phyloP scores from a whole-genome alignment of 352 stramenopile genomes.

The Pythium oligandrum region DNA sequence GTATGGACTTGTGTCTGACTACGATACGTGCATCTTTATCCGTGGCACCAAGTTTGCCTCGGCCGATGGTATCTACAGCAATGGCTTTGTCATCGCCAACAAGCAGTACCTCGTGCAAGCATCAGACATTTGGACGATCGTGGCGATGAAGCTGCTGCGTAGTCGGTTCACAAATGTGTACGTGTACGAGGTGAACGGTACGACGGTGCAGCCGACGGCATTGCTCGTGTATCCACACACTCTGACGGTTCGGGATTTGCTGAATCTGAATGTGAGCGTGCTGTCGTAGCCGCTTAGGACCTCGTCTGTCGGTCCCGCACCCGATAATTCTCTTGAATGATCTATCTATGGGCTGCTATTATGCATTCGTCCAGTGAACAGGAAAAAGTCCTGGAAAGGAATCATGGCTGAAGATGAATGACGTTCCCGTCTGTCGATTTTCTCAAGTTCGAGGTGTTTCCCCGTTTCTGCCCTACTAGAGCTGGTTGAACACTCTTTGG shows the following conservation, averaged over 20 bases:
- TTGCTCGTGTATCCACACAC: slow-evolving; percentile 30
- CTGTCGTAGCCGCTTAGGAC: slow-evolving; percentile 9
- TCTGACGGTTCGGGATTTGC: slow-evolving; percentile 16
- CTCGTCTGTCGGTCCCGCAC: slow-evolving; percentile 1
- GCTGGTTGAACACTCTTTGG: too few species aligned
- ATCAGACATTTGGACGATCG: slow-evolving; percentile 23
- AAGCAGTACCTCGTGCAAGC: slow-evolving; percentile 31
- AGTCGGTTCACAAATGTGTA: slow-evolving; percentile 20
- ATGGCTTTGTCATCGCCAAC: slow-evolving; percentile 32
- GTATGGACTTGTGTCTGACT: slow-evolving; percentile 20
- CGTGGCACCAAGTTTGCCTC: slow-evolving; percentile 29
- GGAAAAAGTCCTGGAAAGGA: too few species aligned
- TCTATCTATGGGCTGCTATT: too few species aligned
- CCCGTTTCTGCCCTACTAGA: too few species aligned
- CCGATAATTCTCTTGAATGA: slow-evolving; percentile 1
- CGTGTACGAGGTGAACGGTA: slow-evolving; percentile 26
- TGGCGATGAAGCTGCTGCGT: slow-evolving; percentile 28
- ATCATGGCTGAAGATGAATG: too few species aligned
- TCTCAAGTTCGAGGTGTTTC: too few species aligned
- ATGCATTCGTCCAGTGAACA: too few species aligned
- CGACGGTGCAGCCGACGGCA: slow-evolving; percentile 13
- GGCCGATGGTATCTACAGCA: slow-evolving; percentile 25
- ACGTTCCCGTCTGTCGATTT: too few species aligned
- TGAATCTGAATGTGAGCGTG: slow-evolving; percentile 19
- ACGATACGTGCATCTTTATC: slow-evolving; percentile 27